Evolutionary conservation across 164 flowering plant species (phyloP).

Genomic region (Vitis rotundifolia): DNA sequence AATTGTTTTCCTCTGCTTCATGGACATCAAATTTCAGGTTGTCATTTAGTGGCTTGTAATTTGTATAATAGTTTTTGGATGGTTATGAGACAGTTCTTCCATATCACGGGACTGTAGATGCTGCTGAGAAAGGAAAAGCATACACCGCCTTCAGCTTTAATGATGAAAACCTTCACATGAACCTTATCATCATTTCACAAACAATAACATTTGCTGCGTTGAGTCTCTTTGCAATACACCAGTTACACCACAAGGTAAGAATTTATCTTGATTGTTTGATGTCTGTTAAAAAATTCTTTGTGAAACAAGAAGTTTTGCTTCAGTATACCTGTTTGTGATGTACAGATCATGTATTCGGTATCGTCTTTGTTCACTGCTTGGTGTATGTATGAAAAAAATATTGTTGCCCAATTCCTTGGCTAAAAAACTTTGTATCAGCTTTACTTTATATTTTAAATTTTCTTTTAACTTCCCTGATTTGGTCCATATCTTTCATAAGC

Average conservation of each 20-base stretch:
- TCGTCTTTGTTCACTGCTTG: not conserved
- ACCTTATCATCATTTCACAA: not conserved
- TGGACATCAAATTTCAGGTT: not conserved
- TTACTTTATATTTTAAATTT: too few relatives aligned
- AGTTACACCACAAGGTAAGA: too few relatives aligned
- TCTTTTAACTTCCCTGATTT: too few relatives aligned
- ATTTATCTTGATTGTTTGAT: too few relatives aligned
- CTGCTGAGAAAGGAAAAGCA: not conserved
- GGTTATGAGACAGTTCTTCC: not conserved
- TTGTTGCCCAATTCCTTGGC: too few relatives aligned
- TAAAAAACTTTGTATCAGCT: not conserved
- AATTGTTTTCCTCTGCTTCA: not conserved
- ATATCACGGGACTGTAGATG: not conserved
- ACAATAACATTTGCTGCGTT: too few relatives aligned
- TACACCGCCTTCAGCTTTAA: not conserved
- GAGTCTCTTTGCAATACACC: too few relatives aligned
- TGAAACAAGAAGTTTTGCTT: not conserved
- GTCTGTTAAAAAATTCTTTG: not conserved
- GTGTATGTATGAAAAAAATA: not conserved
- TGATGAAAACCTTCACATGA: not conserved
- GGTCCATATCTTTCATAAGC: too few relatives aligned
- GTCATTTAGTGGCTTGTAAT: not conserved
- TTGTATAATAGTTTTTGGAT: not conserved
- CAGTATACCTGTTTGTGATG: not conserved
- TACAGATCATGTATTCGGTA: not conserved